phyloP scores from a whole-genome alignment of 2,329 filamentous ascomycete species.

The Microthyrium microscopicum region DNA sequence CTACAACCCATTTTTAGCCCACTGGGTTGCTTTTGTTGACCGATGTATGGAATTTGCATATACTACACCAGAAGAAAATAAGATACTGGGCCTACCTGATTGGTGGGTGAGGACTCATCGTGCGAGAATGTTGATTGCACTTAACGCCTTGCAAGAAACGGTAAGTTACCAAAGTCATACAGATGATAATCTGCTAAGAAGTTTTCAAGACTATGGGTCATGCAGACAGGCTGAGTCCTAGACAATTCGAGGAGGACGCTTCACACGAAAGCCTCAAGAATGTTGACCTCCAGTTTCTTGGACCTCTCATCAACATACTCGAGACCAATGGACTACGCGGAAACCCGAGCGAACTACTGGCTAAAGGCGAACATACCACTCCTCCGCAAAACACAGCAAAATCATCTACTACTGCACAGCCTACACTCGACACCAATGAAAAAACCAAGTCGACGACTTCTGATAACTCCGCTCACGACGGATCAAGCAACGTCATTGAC shows the following conservation, averaged over 20 bases:
- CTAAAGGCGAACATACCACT: no score
- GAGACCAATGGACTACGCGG: no score
- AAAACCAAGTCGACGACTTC: background rate
- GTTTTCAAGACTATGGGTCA: background rate
- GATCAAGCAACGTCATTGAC: no score
- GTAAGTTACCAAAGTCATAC: background rate
- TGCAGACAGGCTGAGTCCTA: no score
- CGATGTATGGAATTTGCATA: background rate
- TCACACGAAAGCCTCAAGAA: no score
- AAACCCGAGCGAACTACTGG: no score
- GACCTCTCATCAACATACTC: no score
- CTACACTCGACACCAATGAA: background rate
- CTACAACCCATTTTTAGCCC: constrained; percentile 22
- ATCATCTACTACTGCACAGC: background rate
- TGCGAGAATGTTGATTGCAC: background rate
- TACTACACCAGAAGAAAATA: background rate
- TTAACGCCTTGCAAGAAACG: background rate
- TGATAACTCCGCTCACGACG: background rate
- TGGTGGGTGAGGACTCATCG: background rate
- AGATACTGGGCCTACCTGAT: background rate
- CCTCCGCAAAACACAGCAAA: background rate
- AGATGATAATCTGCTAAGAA: background rate
- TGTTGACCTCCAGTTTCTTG: no score
- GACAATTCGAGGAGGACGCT: no score
- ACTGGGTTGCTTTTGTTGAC: constrained; percentile 20